These are phyloP conservation scores for Aspergillus alliaceus DNA, from an alignment of 2,329 filamentous ascomycete species.

Conservation along the genomic window DNA sequence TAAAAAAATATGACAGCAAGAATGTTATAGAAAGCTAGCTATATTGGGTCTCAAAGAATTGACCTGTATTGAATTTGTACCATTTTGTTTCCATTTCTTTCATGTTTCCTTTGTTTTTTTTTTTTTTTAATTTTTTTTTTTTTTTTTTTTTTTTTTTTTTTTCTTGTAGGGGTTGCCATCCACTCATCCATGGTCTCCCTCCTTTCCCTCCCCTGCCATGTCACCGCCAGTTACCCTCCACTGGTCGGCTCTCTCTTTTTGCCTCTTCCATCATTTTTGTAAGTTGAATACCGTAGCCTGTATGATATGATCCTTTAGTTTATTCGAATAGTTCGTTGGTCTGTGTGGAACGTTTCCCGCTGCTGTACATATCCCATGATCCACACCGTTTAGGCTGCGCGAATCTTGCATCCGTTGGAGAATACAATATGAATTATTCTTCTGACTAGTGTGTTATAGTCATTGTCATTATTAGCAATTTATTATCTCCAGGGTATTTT, in stretches of 20 bases:
- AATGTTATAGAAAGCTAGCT: neutral
- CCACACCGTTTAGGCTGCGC: constrained; percentile 19
- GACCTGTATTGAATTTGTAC: neutral
- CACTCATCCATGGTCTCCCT: neutral
- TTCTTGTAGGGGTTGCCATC: neutral
- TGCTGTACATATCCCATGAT: constrained; percentile 17
- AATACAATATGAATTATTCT: neutral
- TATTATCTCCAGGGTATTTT: neutral
- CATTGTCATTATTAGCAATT: neutral
- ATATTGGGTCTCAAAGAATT: neutral
- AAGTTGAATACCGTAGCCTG: neutral
- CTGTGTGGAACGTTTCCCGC: constrained; percentile 16
- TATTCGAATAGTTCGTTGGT: constrained; percentile 4
- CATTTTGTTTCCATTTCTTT: no score
- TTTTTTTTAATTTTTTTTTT: neutral
- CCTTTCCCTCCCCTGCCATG: neutral
- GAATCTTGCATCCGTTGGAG: constrained; percentile 18
- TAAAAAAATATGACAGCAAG: neutral
- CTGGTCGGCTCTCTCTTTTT: neutral
- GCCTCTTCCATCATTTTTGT: neutral
- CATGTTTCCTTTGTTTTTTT: neutral
- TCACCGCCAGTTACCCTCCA: constrained; percentile 8
- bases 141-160: neutral
- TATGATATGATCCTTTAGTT: neutral
- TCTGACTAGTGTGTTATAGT: neutral